A percentile compares a stretch with the other conserved stretches of the same genome.
Evolutionary conservation across 495 filamentous ascomycete genomes (phyloP).

Genomic region (Hypoxylon intermedium): DNA sequence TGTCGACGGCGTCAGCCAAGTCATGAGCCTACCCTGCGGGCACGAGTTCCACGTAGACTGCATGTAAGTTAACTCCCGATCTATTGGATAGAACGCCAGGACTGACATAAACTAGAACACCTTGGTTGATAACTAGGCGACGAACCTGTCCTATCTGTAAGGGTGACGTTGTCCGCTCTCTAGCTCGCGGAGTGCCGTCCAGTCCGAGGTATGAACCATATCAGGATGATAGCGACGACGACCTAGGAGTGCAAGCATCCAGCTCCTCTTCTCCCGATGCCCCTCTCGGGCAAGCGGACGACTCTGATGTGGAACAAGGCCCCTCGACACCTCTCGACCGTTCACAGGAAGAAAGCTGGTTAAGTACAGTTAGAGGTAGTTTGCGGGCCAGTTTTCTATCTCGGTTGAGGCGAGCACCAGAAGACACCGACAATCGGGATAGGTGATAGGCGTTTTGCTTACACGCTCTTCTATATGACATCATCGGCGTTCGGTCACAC

Average conservation of each 20-base stretch:
- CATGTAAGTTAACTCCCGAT: constrained; percentile 75
- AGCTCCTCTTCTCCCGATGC: constrained; percentile 34
- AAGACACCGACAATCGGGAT: constrained; percentile 19
- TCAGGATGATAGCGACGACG: constrained; percentile 57
- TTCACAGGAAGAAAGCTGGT: constrained; percentile 35
- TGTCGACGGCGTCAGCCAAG: constrained; percentile 88
- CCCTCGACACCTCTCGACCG: constrained; percentile 9
- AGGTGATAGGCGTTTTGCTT: constrained; percentile 15
- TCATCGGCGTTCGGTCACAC: constrained; percentile 30
- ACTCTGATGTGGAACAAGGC: constrained; percentile 43
- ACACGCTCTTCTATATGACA: constrained; percentile 18
- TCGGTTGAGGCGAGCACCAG: constrained; percentile 17
- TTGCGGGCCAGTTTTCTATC: constrained; percentile 34
- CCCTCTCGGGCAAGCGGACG: constrained; percentile 19
- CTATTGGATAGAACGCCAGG: not conserved
- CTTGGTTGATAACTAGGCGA: constrained; percentile 95
- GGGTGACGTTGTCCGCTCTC: constrained; percentile 81
- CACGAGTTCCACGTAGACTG: constrained; percentile 98
- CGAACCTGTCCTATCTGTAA: constrained; percentile 98
- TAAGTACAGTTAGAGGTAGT: constrained; percentile 30
- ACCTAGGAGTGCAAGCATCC: constrained; percentile 22
- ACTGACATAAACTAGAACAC: constrained; percentile 70
- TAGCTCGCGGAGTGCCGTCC: constrained; percentile 56
- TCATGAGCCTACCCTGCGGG: constrained; percentile 98
- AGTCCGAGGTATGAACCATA: constrained; percentile 57